Evolutionary conservation across 2,329 filamentous ascomycete genomes (phyloP), one percentile per base, ranked within the genome.

Genomic region (Rhynchosporium graminicola): DNA sequence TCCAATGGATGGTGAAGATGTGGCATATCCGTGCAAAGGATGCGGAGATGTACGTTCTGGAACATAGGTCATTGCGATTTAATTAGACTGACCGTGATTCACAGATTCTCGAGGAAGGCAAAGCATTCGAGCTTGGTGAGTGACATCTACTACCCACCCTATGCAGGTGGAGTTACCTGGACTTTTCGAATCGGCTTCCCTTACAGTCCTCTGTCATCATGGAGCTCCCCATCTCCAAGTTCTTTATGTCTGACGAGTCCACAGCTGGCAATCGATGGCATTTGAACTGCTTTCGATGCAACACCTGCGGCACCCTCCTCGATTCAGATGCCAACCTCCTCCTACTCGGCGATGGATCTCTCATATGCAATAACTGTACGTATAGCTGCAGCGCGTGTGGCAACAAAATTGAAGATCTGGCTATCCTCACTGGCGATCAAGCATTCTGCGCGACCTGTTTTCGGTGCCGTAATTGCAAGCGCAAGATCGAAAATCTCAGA

Each of bases 291-390:
- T 99, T 99, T 80, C 90, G 93, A 75, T 98, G 94, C 83, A 95
- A 97, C 77, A 96, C 91, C 61, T 99, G 94, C 82, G 87, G 87
- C 73, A 97, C 93, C 64, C 87, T 97, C 62, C 92, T 99, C 78
- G 95, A 99, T 80, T 98, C 95, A 65, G 94, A 99, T 75, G 95
- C 95, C 71, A 98, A 98, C 78, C 88, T 99, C 56, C 87, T 99
- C 57, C 89, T 99, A 31, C 90, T 99, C 67, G 95, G 95, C 75
- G 95, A 99, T 79, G 95, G 95, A 68, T 98, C 94, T 20, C 86
- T 99, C 69, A 98, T 99, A 71, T 99, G 95, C 83, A 98, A 97
- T 80, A 97, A 97, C 78, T 99, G 95, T 80, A 98, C 95, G 59
- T 99, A 99, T 77, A 97, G 93, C 82, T 99, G 95, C 81, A 97